Percentiles rank a stretch among this genome's conserved stretches.
These are phyloP conservation scores for Chlorella variabilis DNA, from an alignment of 163 green algal species.

Conservation along the genomic window DNA sequence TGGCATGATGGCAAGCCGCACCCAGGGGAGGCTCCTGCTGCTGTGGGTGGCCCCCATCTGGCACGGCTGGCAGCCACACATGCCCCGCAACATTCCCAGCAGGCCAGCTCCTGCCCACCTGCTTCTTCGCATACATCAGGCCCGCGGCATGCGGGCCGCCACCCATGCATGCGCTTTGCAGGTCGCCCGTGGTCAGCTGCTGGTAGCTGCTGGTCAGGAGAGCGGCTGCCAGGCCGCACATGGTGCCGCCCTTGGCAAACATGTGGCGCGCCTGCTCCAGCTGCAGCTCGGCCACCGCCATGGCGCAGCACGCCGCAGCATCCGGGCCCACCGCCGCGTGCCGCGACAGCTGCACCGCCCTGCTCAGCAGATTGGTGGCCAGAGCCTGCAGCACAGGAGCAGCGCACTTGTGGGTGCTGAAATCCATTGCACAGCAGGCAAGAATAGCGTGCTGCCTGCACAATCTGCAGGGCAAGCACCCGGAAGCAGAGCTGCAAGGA, in stretches of 20 bases:
- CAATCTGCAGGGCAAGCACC: no score
- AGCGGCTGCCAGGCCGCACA: slow-evolving; percentile 6
- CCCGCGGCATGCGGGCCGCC: neutral
- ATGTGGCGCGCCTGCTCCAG: slow-evolving; percentile 24
- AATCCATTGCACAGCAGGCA: neutral
- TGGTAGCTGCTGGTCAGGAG: slow-evolving; percentile 20
- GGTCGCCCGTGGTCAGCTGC: neutral
- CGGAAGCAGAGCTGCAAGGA: no score
- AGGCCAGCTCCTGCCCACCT: no score
- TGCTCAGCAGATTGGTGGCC: slow-evolving; percentile 39
- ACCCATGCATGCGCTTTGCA: neutral
- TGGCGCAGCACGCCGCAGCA: slow-evolving; percentile 10
- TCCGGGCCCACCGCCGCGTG: slow-evolving; percentile 11
- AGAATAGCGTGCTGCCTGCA: no score
- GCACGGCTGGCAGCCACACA: no score
- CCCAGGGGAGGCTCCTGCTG: no score
- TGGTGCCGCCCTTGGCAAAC: neutral
- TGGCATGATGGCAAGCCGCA: no score
- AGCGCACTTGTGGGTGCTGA: neutral
- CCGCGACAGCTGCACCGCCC: slow-evolving; percentile 28
- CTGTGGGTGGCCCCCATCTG: no score
- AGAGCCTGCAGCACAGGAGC: slow-evolving; percentile 17
- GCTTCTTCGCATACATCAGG: slow-evolving; percentile 7
- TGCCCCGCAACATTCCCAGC: no score
- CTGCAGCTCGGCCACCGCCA: slow-evolving; percentile 35